Base-by-base conservation (phyloP, 2,329 filamentous ascomycete genomes). In the Apiospora rasikravindrae region DNA sequence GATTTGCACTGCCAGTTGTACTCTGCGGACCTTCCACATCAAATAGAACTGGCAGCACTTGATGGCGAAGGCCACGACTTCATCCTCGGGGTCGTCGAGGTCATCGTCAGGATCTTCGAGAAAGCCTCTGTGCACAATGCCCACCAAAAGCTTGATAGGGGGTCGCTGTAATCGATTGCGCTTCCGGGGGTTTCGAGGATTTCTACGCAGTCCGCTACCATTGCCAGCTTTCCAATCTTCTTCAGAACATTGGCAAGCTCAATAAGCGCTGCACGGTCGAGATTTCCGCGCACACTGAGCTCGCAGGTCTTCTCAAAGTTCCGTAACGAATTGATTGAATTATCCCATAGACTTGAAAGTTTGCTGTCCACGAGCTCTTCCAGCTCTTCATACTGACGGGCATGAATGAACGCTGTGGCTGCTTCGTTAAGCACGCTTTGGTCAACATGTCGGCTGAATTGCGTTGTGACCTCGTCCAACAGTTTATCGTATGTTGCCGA, bases 401-500 rank as follows among this genome's bases (percentile, higher is more conserved):
- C 95, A 79, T 97, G 94, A 44, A 98, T 84, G 49, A 99, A 89
- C 6, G 95, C 94, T 29, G 91, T 88, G 40, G 93, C 92, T 19
- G 95, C 96, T 81, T 98, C 95, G 14, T 91, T 90, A 66, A 99
- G 87, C 24, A 98, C 95, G 71, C 90, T 89, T 77, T 94, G 93
- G 78, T 97, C 94, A 61, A 94, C 93, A 79, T 99, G 96, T n/a
- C 94, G 91, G 77, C 93, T 91, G 83, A 99, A 98, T 77, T 99
- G 96, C 72, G 94, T 94, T 81, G 94, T 95, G 77, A 98, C 94
- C 78, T 98, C 95, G 76, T 98, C 95, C 1, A 99, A 86, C 42
- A 98, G 85, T 29, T 92, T 90, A 8, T 92, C 90, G 79, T 97
- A 97, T 1, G 91, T 92, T 1, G 92, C 91, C 0, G 94, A 90